Conservation (phyloP, 768 basidiomycete genomes). For the Suillus variegatus region DNA sequence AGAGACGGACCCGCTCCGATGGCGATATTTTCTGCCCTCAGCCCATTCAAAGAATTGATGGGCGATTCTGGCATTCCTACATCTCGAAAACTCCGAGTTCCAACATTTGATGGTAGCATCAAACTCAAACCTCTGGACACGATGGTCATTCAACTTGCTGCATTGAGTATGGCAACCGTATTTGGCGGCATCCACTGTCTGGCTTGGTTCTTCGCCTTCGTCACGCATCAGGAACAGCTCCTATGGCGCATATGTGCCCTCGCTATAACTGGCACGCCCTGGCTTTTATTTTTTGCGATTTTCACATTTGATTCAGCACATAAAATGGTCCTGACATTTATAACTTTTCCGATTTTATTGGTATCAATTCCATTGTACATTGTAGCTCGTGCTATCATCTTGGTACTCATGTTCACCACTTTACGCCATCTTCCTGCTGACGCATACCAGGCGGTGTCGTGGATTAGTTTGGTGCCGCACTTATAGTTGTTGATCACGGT, state of each 20-base stretch:
- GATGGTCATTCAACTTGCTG: accelerated
- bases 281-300: not conserved
- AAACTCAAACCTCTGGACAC: accelerated
- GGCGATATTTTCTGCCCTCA: too few relatives aligned
- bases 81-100: not conserved
- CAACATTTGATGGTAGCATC: not conserved
- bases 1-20: too few relatives aligned
- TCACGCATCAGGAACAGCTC: constrained; percentile 14
- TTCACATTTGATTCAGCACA: too few relatives aligned
- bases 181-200: constrained; percentile 31
- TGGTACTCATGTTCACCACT: not conserved
- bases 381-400: not conserved
- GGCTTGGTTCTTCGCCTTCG: constrained; percentile 25
- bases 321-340: too few relatives aligned
- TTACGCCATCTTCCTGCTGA: not conserved
- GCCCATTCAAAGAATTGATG: not conserved
- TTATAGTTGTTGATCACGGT: not conserved
- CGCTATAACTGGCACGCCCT: constrained; percentile 8
- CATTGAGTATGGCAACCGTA: constrained; percentile 9
- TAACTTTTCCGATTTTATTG: too few relatives aligned
- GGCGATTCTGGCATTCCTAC: not conserved
- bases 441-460: not conserved
- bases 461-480: not conserved
- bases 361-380: not conserved
- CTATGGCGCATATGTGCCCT: constrained; percentile 22